Conservation (phyloP, 306 rosid genomes). For the Prunus mongolica region DNA sequence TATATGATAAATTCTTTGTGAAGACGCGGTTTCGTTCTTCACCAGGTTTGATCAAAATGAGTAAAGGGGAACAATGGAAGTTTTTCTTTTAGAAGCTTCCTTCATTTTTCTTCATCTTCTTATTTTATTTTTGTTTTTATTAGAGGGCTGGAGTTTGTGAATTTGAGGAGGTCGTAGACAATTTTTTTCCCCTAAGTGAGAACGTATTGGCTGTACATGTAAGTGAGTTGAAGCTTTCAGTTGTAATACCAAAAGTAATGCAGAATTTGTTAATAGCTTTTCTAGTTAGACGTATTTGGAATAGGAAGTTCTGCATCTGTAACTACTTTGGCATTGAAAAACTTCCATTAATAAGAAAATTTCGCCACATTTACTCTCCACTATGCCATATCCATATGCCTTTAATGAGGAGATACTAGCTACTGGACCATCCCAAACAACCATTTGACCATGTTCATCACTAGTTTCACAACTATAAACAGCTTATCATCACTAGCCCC, state of each 20-base stretch:
- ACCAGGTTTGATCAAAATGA: conserved; percentile 1
- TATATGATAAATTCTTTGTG: background rate
- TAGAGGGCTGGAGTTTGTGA: background rate
- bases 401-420: no score
- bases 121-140: no score
- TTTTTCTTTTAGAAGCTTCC: background rate
- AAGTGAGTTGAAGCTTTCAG: background rate
- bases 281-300: background rate
- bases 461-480: background rate
- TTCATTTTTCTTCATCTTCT: background rate
- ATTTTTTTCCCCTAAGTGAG: background rate
- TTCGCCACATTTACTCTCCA: background rate
- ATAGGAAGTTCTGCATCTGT: background rate
- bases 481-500: background rate
- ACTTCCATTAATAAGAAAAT: background rate
- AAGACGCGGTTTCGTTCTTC: background rate
- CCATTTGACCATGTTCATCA: background rate
- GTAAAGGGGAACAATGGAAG: background rate
- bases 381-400: background rate
- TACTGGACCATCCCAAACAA: background rate
- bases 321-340: background rate
- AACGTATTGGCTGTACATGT: background rate
- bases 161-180: background rate
- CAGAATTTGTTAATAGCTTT: background rate
- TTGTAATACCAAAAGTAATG: background rate